These are phyloP conservation scores for Fusarium tanahbumbuense DNA, from an alignment of 2,329 filamentous ascomycete species.

Conservation along the genomic window DNA sequence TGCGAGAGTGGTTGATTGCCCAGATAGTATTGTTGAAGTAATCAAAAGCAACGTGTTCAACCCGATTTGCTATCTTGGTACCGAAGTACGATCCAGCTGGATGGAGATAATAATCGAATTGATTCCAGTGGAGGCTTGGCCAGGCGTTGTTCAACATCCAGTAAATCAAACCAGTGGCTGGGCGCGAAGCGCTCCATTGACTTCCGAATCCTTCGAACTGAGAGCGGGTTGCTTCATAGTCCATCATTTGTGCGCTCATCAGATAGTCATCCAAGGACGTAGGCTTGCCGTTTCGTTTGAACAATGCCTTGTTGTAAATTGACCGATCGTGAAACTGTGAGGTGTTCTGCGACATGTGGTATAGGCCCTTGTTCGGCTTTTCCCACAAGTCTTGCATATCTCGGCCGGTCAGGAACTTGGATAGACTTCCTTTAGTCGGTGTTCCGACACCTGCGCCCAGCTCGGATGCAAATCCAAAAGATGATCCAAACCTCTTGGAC, in stretches of 20 bases:
- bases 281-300: neutral
- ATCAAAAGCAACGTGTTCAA: neutral
- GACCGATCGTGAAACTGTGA: slow-evolving; percentile 2
- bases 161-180: neutral
- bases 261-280: slow-evolving; percentile 1
- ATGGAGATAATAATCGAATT: slow-evolving; percentile 2
- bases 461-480: slow-evolving; percentile 6
- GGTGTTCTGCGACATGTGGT: neutral
- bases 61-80: neutral
- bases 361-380: neutral
- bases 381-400: neutral
- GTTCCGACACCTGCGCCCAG: neutral
- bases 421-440: neutral
- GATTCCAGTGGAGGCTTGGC: slow-evolving; percentile 8
- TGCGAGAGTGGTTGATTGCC: neutral
- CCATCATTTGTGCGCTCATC: neutral
- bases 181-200: neutral
- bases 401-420: neutral
- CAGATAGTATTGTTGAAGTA: neutral
- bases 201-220: neutral
- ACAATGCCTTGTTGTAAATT: slow-evolving; percentile 2
- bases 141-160: slow-evolving; percentile 10
- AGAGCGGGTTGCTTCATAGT: slow-evolving; percentile 2
- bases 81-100: slow-evolving; percentile 1
- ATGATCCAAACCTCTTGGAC: neutral